A percentile compares a stretch with the other conserved stretches of the same genome.
Evolutionary conservation across 306 rosid genomes (phyloP).

Genomic region (Erythrophleum fordii): DNA sequence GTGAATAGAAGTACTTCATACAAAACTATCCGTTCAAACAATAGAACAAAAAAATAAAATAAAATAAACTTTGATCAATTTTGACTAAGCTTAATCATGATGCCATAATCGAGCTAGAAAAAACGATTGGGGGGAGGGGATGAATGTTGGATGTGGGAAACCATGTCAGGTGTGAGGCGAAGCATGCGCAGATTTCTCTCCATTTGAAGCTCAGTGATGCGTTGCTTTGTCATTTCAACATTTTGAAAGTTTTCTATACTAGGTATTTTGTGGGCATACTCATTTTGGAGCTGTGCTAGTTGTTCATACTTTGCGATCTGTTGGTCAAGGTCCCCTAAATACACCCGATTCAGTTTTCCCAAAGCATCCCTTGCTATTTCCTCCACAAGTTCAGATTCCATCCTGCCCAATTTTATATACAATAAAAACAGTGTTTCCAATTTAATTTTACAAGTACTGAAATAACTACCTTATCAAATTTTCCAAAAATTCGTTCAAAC

Average conservation of each 20-base stretch:
- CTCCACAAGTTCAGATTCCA: conserved; percentile 38
- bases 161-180: conserved; percentile 46
- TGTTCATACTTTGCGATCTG: conserved; percentile 30
- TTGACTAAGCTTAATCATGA: too few species aligned
- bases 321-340: conserved; percentile 20
- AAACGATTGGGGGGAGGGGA: too few species aligned
- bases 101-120: too few species aligned
- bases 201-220: conserved; percentile 32
- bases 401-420: conserved; percentile 27
- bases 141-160: conserved; percentile 35
- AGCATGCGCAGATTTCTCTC: conserved; percentile 39
- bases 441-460: not conserved
- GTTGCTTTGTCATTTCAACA: not conserved
- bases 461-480: too few species aligned
- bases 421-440: not conserved
- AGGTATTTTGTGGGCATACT: not conserved
- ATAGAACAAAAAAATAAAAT: too few species aligned
- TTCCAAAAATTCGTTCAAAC: too few species aligned
- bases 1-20: too few species aligned
- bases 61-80: too few species aligned
- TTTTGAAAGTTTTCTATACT: not conserved
- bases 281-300: conserved; percentile 33
- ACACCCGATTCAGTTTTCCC: conserved; percentile 19
- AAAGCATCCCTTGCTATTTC: conserved; percentile 38
- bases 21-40: too few species aligned